Base-by-base conservation (phyloP, 2,329 filamentous ascomycete species). In the Aspergillus versicolor region DNA sequence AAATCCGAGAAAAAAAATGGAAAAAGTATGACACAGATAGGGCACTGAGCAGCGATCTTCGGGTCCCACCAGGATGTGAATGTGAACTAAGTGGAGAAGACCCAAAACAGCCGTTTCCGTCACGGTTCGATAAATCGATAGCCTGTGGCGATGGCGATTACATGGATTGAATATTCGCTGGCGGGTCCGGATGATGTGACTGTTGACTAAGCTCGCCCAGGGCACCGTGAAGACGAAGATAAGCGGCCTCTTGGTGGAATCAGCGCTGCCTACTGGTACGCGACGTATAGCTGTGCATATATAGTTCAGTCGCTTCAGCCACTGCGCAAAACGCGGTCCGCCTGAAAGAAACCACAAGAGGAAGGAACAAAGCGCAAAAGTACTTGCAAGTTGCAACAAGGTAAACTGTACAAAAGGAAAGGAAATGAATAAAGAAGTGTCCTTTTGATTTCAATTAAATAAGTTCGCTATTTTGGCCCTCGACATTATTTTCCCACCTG, bases 11-110 rank as follows among this genome's bases (percentile, higher is more conserved):
- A 42, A 41, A 48, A 54, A 57, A 57, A 41, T 54, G 34, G 32
- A 59, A 45, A 60, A 59, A 49, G 57, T 59, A 65, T 63, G 60
- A 65, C 60, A 67, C 49, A 60, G 57, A 57, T 32, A 40, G 43
- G 57, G 57, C 60, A 53, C 58, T 59, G 65, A 63, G 59, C 58
- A 62, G 48, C 63, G 68, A 72, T 72, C 69, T 69, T 84, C 67
- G 81, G 69, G 68, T 69, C 66, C 68, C 62, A 66, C 64, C 44
- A 40, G 38, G 30, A 52, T 52, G 52, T 49, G 51, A 58, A 52
- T 49, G 52, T 49, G 51, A 58, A 52, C 46, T 54, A 52, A 52
- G 54, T 41, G 61, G 55, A 45, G 53, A 57, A 40, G 58, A 21
- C 9, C 38, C 40, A 50, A 52, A 57, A 53, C 46, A 66, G 67